These are phyloP conservation scores for Moricandia arvensis DNA, from an alignment of 345 rosid genomes.

Conservation along the genomic window DNA sequence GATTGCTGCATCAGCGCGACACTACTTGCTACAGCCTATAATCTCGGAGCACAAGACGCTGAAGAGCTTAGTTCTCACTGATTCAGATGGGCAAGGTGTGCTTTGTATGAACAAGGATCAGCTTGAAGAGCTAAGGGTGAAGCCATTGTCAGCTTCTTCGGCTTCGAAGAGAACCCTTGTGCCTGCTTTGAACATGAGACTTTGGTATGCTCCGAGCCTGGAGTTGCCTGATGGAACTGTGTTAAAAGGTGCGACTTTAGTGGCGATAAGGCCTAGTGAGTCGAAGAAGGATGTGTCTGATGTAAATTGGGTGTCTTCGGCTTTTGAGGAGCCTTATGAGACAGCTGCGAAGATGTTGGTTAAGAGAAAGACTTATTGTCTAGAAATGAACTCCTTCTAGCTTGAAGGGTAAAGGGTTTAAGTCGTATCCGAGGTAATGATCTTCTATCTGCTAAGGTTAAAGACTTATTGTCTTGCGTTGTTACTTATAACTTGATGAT, in stretches of 20 bases:
- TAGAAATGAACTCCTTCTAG: conserved; percentile 99
- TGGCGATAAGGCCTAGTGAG: conserved; percentile 90
- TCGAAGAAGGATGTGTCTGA: conserved; percentile 66
- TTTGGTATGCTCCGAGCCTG: conserved; percentile 89
- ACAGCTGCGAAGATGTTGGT: conserved; percentile 87
- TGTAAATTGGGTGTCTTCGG: conserved; percentile 72
- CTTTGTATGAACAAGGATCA: conserved; percentile 88
- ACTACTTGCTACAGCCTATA: conserved; percentile 84
- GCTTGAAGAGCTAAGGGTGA: conserved; percentile 84
- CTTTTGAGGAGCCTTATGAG: conserved; percentile 83
- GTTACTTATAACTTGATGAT: not conserved
- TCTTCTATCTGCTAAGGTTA: not conserved
- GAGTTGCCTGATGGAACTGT: conserved; percentile 83
- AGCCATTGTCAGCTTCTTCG: conserved; percentile 87
- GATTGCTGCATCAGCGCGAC: conserved; percentile 94
- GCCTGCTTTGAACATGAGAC: conserved; percentile 88
- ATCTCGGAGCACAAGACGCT: conserved; percentile 85
- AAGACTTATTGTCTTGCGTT: not conserved
- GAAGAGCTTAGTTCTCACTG: conserved; percentile 76
- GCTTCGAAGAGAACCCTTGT: conserved; percentile 95
- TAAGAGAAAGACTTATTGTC: conserved; percentile 86
- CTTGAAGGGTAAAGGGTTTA: not conserved
- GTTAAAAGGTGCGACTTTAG: conserved; percentile 85
- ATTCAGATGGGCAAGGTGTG: conserved; percentile 90
- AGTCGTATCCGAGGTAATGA: conserved; percentile 35